These are phyloP conservation scores for Steccherinum ochraceum DNA, from an alignment of 768 basidiomycete species.

Conservation along the genomic window DNA sequence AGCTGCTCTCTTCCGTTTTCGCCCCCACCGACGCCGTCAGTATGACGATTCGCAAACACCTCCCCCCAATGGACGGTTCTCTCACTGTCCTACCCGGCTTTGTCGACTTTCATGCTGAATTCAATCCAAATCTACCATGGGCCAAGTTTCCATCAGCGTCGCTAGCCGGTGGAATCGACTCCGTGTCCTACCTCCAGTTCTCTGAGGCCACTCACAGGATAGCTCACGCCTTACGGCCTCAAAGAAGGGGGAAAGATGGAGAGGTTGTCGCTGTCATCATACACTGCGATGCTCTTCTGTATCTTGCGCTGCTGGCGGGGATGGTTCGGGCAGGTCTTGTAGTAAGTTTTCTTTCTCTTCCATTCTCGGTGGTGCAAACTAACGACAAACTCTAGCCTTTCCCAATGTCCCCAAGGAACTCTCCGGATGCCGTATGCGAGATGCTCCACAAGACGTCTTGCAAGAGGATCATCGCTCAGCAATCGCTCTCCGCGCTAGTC, in stretches of 20 bases:
- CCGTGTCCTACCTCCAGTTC: slow-evolving; percentile 1
- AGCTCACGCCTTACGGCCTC: slow-evolving; percentile 3
- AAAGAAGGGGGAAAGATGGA: not conserved
- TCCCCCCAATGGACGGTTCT: slow-evolving; percentile 9
- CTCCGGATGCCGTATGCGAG: slow-evolving; percentile 26
- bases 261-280: slow-evolving; percentile 4
- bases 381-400: slow-evolving; percentile 23
- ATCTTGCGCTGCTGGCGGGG: slow-evolving; percentile 1
- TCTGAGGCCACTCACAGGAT: slow-evolving; percentile 2
- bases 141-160: not conserved
- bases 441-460: slow-evolving; percentile 32
- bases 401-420: slow-evolving; percentile 32
- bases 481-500: slow-evolving; percentile 25
- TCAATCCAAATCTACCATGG: slow-evolving; percentile 5
- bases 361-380: no score
- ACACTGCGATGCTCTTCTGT: slow-evolving; percentile 3
- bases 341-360: no score
- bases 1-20: no score
- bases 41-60: not conserved
- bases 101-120: slow-evolving; percentile 5
- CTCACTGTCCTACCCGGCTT: slow-evolving; percentile 3
- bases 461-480: slow-evolving; percentile 30
- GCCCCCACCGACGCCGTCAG: no score
- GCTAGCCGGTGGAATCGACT: not conserved
- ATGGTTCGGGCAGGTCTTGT: slow-evolving; percentile 4